A percentile compares a stretch with the other conserved stretches of the same genome.
phyloP scores from a whole-genome alignment of 2,329 filamentous ascomycete species.

The Verticillium tricorpus region DNA sequence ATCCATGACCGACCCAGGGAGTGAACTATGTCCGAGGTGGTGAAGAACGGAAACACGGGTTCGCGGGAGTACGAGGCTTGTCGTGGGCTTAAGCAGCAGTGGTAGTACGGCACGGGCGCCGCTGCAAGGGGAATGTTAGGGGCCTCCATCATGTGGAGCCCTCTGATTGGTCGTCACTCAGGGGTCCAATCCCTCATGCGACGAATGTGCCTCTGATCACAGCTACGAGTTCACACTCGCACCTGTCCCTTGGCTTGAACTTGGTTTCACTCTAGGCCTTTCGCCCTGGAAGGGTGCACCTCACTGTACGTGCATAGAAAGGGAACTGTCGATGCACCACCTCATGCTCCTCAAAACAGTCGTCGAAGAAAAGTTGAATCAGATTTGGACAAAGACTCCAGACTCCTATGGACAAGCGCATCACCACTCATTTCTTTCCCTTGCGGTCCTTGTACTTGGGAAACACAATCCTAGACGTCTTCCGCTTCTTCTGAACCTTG shows the following conservation, averaged over 20 bases:
- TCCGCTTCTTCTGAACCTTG: slow-evolving; percentile 51
- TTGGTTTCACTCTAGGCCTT: no score
- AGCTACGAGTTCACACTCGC: background rate
- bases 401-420: background rate
- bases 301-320: no score
- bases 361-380: background rate
- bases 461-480: slow-evolving; percentile 56
- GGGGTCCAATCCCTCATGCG: background rate
- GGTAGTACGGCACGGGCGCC: background rate
- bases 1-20: no score
- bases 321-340: background rate
- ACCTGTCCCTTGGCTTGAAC: no score
- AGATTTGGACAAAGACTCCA: background rate
- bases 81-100: no score
- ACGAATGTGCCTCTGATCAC: background rate
- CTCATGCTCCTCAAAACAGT: background rate
- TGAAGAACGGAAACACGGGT: no score
- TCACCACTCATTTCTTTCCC: slow-evolving; percentile 27
- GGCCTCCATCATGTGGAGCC: background rate
- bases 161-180: background rate
- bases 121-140: background rate
- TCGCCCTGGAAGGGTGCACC: no score
- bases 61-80: no score
- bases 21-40: no score
- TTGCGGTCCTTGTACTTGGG: slow-evolving; percentile 51